Base-by-base conservation (phyloP, 1,284 basidiomycete species). In the Ganoderma multipileum region DNA sequence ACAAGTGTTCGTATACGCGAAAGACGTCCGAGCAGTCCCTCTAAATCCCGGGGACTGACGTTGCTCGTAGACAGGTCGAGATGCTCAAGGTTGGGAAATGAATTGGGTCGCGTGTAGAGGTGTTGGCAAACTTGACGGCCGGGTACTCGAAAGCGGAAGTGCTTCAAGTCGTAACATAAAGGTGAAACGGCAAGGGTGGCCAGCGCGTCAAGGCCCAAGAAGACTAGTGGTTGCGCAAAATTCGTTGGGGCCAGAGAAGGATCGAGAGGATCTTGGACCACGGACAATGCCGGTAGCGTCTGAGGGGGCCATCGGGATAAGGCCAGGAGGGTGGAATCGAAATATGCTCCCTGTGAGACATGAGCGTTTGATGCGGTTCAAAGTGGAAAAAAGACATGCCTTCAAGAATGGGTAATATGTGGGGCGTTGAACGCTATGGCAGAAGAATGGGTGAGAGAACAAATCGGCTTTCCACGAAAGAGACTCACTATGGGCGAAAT, bases 191-290 rank as follows among this genome's bases (percentile, higher is more conserved):
- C 76, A 60, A 92, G 81, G 0, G 74, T 72, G 2, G 83, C 72
- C 65, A 88, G 75, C 2, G 84, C 78, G 55, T 89, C 85, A 39
- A 93, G 82, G 23, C 83, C 84, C 76, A 91, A 91, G 80, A 93
- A 93, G 5, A 92, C 90, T 62, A 93, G 79, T 0, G 92, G 91
- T 74, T 93, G 91, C 1, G 92, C 91, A 68, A 93, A 93, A 52
- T 71, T 80, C 65, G 63, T 71, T 66, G 76, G 73, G 18, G 79
- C 78, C 67, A 80, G 76, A 44, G 74, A 67, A 2, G 81, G 75
- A 47, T 85, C 83, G 9, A 88, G 78, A 1, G 88, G 86, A 69
- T 93, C 91, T 77, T 93, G 91, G 12, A 91, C 81, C 60, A 93
- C 86, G 1, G 90, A 92, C 1, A 93, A 75, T 0, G 79, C 78